Evolutionary conservation across 2,329 filamentous ascomycete genomes (phyloP).

Genomic region (Coleophoma cylindrospora): DNA sequence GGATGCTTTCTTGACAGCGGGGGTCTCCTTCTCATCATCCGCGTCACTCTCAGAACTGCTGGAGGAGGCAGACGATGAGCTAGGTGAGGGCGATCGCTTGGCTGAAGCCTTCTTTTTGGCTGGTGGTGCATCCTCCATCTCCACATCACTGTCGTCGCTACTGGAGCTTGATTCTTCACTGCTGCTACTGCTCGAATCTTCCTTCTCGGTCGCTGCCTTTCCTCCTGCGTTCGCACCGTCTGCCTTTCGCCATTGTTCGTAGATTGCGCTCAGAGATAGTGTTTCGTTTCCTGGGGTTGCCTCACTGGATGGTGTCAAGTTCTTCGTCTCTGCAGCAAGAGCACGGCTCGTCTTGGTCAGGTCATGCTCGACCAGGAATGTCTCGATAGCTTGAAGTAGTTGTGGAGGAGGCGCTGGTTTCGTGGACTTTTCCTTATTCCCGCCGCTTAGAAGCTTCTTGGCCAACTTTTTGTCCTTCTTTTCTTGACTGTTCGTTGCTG

Average conservation of each 20-base stretch:
- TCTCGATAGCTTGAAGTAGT: constrained; percentile 61
- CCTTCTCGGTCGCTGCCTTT: constrained; percentile 19
- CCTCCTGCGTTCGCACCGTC: constrained; percentile 18
- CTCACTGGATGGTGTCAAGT: constrained; percentile 32
- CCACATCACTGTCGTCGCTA: constrained; percentile 29
- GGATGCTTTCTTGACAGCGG: constrained; percentile 17
- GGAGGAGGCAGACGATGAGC: constrained; percentile 31
- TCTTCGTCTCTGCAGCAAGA: constrained; percentile 57
- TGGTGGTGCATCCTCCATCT: constrained; percentile 19
- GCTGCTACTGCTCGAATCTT: constrained; percentile 11
- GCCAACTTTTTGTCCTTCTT: constrained; percentile 18
- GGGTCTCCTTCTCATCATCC: constrained; percentile 40
- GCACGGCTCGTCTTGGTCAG: constrained; percentile 56
- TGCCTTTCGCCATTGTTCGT: constrained; percentile 32
- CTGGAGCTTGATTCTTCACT: constrained; percentile 26
- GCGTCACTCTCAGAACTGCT: constrained; percentile 43
- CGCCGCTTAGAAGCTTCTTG: constrained; percentile 21
- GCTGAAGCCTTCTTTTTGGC: constrained; percentile 24
- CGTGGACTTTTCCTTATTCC: constrained; percentile 14
- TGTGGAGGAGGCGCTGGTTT: constrained; percentile 45
- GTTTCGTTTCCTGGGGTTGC: constrained; percentile 29
- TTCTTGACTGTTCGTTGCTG: constrained; percentile 19
- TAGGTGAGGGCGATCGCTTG: constrained; percentile 27
- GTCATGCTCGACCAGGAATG: constrained; percentile 62
- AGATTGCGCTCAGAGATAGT: constrained; percentile 29